These are phyloP conservation scores for Stenogyne calaminthoides DNA, from an alignment of 305 asterid genomes.

Conservation along the genomic window DNA sequence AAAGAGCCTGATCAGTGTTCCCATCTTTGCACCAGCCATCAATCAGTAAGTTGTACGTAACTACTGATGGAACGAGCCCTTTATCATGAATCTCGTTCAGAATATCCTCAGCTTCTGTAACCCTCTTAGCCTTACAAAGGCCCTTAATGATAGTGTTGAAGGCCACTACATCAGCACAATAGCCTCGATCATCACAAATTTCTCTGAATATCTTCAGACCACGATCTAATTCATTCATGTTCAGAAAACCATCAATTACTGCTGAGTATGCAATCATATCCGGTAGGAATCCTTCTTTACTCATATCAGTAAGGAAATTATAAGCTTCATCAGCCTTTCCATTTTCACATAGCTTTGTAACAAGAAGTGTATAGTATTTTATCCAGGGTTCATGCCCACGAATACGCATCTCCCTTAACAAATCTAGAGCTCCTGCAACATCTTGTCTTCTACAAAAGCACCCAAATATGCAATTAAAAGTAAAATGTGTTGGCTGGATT, in stretches of 20 bases:
- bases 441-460: slow-evolving; percentile 71
- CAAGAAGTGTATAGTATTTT: slow-evolving; percentile 71
- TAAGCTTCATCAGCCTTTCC: slow-evolving; percentile 68
- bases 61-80: slow-evolving; percentile 82
- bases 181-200: slow-evolving; percentile 56
- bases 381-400: slow-evolving; percentile 90
- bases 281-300: slow-evolving; percentile 69
- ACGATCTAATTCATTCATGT: slow-evolving; percentile 52
- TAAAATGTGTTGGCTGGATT: slow-evolving; percentile 74
- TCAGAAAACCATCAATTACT: slow-evolving; percentile 65
- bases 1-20: slow-evolving; percentile 53
- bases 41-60: slow-evolving; percentile 81
- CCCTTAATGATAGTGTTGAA: slow-evolving; percentile 81
- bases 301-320: slow-evolving; percentile 64
- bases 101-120: slow-evolving; percentile 60
- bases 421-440: slow-evolving; percentile 55
- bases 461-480: slow-evolving; percentile 80
- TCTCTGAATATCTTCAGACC: slow-evolving; percentile 68
- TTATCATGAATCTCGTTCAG: slow-evolving; percentile 59
- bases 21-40: slow-evolving; percentile 84
- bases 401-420: slow-evolving; percentile 71
- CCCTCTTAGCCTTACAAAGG: slow-evolving; percentile 58
- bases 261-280: slow-evolving; percentile 79
- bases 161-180: slow-evolving; percentile 76
- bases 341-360: slow-evolving; percentile 58